Conservation (phyloP, 306 rosid genomes). For the Notholithocarpus densiflorus region DNA sequence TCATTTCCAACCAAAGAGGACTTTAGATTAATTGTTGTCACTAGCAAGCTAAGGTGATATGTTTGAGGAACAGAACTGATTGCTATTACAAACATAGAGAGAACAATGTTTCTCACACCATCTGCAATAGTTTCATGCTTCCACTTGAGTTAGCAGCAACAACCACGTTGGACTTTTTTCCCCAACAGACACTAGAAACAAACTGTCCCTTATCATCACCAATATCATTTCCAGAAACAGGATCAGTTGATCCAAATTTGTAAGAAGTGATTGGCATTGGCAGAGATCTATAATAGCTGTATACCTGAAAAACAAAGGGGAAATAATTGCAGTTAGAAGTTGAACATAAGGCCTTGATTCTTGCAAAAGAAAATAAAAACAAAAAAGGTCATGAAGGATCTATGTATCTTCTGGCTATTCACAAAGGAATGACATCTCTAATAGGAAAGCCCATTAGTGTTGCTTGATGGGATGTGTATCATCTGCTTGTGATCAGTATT, state of each 20-base stretch:
- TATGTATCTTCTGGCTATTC: too few species aligned
- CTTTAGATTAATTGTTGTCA: not conserved
- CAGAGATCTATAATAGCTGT: constrained; percentile 56
- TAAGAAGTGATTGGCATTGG: constrained; percentile 59
- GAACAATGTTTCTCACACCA: constrained; percentile 34
- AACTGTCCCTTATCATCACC: constrained; percentile 46
- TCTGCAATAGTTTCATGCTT: constrained; percentile 53
- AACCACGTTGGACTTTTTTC: constrained; percentile 56
- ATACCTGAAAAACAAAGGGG: constrained; percentile 50
- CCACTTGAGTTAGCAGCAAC: constrained; percentile 71
- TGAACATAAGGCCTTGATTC: not conserved
- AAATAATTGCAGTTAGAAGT: constrained; percentile 17
- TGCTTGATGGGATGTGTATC: too few species aligned
- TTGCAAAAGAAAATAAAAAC: too few species aligned
- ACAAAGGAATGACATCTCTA: too few species aligned
- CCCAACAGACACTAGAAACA: constrained; percentile 75
- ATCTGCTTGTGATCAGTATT: too few species aligned
- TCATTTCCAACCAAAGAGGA: constrained; percentile 15
- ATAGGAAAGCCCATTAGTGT: too few species aligned
- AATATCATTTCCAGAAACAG: constrained; percentile 43
- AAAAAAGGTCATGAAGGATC: too few species aligned
- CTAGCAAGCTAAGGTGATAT: not conserved
- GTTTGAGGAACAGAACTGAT: constrained; percentile 9
- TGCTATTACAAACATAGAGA: too few species aligned
- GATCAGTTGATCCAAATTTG: constrained; percentile 50